Evolutionary conservation across 83 land plant genomes (phyloP).

Genomic region (Picea engelmannii): DNA sequence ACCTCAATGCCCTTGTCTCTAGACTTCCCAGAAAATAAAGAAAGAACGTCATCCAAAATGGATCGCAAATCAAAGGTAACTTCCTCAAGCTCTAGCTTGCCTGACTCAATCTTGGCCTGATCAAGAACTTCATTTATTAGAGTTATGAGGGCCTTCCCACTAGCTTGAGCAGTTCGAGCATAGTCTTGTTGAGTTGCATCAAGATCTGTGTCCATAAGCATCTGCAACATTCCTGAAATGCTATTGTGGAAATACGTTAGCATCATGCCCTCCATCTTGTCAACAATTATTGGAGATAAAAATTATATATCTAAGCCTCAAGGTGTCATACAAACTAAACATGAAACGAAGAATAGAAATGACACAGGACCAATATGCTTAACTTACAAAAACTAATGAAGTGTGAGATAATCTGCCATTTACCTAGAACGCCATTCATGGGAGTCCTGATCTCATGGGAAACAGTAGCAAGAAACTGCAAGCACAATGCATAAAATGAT

Average conservation of each 20-base stretch:
- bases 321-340: no score
- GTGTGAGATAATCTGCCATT: not conserved
- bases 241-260: not conserved
- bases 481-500: not conserved
- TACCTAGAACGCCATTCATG: conserved; percentile 94
- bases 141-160: conserved; percentile 74
- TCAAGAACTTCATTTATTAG: conserved; percentile 86
- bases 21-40: conserved; percentile 78
- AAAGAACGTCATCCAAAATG: conserved; percentile 70
- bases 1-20: conserved; percentile 78
- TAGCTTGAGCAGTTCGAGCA: conserved; percentile 72
- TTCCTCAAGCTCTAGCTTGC: conserved; percentile 77
- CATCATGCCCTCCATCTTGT: not conserved
- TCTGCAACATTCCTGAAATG: conserved; percentile 74
- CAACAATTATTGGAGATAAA: not conserved
- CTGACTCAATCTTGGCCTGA: conserved; percentile 87
- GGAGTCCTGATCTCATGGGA: conserved; percentile 95
- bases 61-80: conserved; percentile 60
- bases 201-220: conserved; percentile 84
- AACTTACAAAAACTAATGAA: not conserved
- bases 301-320: not conserved
- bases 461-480: conserved; percentile 92
- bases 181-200: conserved; percentile 77
- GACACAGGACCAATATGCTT: not conserved
- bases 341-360: not conserved